Evolutionary conservation across 2,329 filamentous ascomycete genomes (phyloP).

Genomic region (Venturia aucupariae): DNA sequence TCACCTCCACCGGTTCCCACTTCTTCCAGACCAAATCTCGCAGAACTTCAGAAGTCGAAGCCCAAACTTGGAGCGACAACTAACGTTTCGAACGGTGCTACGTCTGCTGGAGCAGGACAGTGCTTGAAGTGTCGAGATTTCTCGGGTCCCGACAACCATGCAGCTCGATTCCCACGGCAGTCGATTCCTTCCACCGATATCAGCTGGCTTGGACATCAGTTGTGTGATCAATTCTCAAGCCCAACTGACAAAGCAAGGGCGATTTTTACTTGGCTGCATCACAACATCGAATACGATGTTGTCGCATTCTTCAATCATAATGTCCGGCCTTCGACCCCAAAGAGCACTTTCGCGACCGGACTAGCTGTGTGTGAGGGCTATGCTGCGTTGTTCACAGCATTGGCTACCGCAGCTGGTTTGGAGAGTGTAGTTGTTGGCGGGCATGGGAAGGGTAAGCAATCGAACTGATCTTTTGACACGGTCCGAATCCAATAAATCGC

Average conservation of each 20-base stretch:
- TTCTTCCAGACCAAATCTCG: conserved; percentile 48
- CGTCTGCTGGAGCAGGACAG: background rate
- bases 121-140: conserved; percentile 87
- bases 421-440: conserved; percentile 66
- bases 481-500: background rate
- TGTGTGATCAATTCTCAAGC: conserved; percentile 73
- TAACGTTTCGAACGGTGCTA: background rate
- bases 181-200: conserved; percentile 61
- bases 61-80: conserved; percentile 24
- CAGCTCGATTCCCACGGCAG: conserved; percentile 63
- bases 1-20: conserved; percentile 44
- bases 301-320: conserved; percentile 66
- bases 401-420: conserved; percentile 71
- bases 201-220: conserved; percentile 63
- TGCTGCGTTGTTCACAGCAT: conserved; percentile 67
- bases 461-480: background rate
- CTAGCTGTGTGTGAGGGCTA: conserved; percentile 89
- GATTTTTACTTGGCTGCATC: conserved; percentile 91
- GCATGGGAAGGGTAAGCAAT: conserved; percentile 55
- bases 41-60: conserved; percentile 45
- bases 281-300: conserved; percentile 83
- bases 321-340: conserved; percentile 57
- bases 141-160: conserved; percentile 68
- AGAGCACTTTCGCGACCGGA: conserved; percentile 65
- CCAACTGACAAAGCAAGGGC: conserved; percentile 83